Conservation (phyloP, 192 early-diverging fungal genomes). For the Backusella luteola region DNA sequence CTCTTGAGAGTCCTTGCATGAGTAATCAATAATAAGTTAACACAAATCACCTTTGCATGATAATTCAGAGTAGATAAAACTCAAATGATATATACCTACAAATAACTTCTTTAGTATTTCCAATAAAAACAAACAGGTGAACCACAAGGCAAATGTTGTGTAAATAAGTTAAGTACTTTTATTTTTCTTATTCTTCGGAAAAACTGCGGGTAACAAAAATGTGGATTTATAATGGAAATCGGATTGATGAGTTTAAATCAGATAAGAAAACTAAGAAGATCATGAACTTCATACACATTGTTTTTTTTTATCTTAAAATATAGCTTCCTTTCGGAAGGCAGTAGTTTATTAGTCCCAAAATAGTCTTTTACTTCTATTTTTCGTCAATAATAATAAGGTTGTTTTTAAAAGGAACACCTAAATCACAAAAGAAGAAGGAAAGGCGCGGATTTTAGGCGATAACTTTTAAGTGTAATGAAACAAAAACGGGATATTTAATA, state of each 20-base stretch:
- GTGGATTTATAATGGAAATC: neutral
- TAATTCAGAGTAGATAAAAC: neutral
- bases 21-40: neutral
- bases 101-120: neutral
- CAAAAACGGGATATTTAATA: neutral
- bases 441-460: slow-evolving; percentile 7
- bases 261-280: neutral
- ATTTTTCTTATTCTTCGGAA: neutral
- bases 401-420: neutral
- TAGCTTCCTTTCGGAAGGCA: neutral
- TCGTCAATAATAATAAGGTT: neutral
- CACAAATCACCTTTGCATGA: neutral
- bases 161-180: neutral
- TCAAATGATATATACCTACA: neutral
- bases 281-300: neutral
- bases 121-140: neutral
- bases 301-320: neutral
- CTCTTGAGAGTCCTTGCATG: neutral
- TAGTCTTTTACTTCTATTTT: neutral
- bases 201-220: neutral
- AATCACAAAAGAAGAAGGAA: neutral
- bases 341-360: neutral
- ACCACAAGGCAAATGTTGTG: neutral
- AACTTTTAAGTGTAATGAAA: neutral
- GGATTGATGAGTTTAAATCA: slow-evolving; percentile 3